Percentiles rank a stretch among this genome's conserved stretches.
phyloP scores from a whole-genome alignment of 1,284 basidiomycete genomes.

The Ustilago esculenta region DNA sequence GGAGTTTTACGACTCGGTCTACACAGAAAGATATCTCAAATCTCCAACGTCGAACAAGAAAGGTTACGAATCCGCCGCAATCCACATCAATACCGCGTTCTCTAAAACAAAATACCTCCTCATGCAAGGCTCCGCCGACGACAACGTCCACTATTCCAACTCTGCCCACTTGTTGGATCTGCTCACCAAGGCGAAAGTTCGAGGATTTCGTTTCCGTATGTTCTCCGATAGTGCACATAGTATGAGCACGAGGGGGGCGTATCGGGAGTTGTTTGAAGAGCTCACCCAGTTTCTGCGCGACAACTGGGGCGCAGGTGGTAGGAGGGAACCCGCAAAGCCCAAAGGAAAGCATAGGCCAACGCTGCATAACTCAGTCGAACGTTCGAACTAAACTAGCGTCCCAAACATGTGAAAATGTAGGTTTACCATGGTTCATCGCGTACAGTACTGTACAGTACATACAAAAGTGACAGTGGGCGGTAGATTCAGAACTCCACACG shows the following conservation, averaged over 20 bases:
- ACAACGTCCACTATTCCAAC: conserved; percentile 79
- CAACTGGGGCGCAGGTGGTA: conserved; percentile 74
- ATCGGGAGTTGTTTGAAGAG: conserved; percentile 85
- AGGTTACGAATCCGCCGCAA: conserved; percentile 85
- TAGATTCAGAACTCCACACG: too few species aligned
- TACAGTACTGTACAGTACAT: too few species aligned
- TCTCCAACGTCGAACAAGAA: conserved; percentile 78
- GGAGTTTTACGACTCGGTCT: conserved; percentile 76
- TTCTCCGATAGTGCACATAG: conserved; percentile 91
- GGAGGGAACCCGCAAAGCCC: conserved; percentile 3
- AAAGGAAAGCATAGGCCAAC: conserved; percentile 14
- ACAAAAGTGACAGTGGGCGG: too few species aligned
- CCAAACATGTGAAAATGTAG: too few species aligned
- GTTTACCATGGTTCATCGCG: too few species aligned
- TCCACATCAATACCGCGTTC: conserved; percentile 87
- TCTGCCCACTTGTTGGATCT: conserved; percentile 89
- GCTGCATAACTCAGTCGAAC: conserved; percentile 39
- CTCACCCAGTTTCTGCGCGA: conserved; percentile 84
- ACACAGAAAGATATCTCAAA: conserved; percentile 97
- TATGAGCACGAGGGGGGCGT: conserved; percentile 78
- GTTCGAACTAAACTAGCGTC: too few species aligned
- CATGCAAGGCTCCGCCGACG: conserved; percentile 76
- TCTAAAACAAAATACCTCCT: conserved; percentile 80
- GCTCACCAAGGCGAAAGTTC: conserved; percentile 80
- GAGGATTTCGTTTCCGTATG: conserved; percentile 88